Evolutionary conservation across 2,329 filamentous ascomycete genomes (phyloP).

Genomic region (Chaetomiaceae sp.): DNA sequence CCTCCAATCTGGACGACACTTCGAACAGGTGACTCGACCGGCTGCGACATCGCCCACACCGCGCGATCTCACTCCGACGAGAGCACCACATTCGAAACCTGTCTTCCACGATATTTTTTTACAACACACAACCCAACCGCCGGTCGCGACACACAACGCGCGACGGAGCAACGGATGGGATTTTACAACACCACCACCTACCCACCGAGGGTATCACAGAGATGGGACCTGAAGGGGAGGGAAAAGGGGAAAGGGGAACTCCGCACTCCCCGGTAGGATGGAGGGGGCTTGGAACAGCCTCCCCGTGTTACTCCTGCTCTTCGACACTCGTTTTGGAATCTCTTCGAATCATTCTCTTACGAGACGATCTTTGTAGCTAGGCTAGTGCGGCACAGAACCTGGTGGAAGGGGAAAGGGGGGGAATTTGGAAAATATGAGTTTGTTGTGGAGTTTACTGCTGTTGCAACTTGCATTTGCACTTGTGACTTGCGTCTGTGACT

Average conservation of each 20-base stretch:
- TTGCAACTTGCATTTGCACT: background rate
- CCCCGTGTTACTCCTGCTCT: background rate
- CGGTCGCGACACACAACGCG: background rate
- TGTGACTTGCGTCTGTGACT: background rate
- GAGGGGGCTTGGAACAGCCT: conserved; percentile 7
- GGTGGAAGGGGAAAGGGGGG: no score
- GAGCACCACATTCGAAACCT: background rate
- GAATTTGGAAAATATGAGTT: conserved; percentile 1
- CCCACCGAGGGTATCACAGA: background rate
- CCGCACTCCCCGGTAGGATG: background rate
- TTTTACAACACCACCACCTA: background rate
- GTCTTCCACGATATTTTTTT: background rate
- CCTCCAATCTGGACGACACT: background rate
- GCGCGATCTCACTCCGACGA: background rate
- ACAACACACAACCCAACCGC: background rate
- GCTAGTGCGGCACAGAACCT: conserved; percentile 15
- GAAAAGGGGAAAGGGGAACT: no score
- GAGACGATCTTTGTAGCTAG: conserved; percentile 16
- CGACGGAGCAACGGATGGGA: background rate
- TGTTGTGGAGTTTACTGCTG: background rate
- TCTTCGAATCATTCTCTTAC: background rate
- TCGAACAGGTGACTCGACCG: background rate
- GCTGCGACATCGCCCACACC: conserved; percentile 4
- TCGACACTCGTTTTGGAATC: conserved; percentile 3
- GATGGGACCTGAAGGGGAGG: background rate